These are phyloP conservation scores for Pseudonitzschia delicatissima DNA, from an alignment of 108 stramenopile species.

Conservation along the genomic window DNA sequence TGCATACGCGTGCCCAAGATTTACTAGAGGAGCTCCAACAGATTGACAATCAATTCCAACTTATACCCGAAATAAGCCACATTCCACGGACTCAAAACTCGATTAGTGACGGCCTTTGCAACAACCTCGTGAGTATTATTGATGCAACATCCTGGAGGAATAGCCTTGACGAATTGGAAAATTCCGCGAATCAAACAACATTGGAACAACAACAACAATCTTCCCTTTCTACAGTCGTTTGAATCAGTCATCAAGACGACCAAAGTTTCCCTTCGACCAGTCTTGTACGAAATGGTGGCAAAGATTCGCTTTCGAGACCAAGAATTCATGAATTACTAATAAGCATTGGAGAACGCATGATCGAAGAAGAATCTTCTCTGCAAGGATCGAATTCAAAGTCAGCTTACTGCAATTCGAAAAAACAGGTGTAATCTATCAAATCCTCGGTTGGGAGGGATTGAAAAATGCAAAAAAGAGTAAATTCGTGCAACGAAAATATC, in stretches of 20 bases:
- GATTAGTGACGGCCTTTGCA: conserved; percentile 55
- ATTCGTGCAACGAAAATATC: conserved; percentile 20
- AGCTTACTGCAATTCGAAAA: not conserved
- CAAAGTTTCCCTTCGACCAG: conserved; percentile 23
- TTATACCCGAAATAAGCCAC: conserved; percentile 15
- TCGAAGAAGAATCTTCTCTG: conserved; percentile 14
- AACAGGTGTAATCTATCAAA: conserved; percentile 19
- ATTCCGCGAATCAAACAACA: not conserved
- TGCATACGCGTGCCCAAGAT: conserved; percentile 27
- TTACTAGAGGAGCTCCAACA: conserved; percentile 11
- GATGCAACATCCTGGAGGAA: not conserved
- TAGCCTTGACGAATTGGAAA: not conserved
- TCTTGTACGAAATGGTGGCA: conserved; percentile 10
- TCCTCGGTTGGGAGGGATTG: conserved; percentile 15
- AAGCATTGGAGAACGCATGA: conserved; percentile 19
- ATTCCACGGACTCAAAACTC: conserved; percentile 53
- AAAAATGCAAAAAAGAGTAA: conserved; percentile 14
- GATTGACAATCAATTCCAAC: not conserved
- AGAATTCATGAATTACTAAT: conserved; percentile 8
- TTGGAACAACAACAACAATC: not conserved
- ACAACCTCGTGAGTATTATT: conserved; percentile 11
- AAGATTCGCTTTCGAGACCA: not conserved
- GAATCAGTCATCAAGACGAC: conserved; percentile 1
- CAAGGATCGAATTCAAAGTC: not conserved
- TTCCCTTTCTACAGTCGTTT: not conserved